Conservation (phyloP, 2,329 filamentous ascomycete genomes). For the Macrophomina pseudophaseolina region DNA sequence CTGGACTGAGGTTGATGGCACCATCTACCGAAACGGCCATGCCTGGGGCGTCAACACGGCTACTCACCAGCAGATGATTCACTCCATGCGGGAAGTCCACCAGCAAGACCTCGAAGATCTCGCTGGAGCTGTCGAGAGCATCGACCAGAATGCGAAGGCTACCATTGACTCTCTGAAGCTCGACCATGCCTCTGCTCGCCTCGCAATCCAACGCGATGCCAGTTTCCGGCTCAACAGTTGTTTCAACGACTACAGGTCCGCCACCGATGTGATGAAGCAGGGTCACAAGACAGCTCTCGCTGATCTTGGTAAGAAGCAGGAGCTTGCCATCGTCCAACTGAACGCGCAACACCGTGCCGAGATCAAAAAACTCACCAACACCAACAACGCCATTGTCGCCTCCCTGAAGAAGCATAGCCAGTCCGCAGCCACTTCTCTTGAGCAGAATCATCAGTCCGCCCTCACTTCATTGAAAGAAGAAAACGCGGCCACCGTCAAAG, state of each 20-base stretch:
- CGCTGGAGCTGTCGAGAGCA: not conserved
- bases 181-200: not conserved
- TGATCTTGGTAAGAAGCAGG: too few species aligned
- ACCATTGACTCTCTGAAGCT: not conserved
- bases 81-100: not conserved
- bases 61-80: not conserved
- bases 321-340: too few species aligned
- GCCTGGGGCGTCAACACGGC: not conserved
- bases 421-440: too few species aligned
- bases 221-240: not conserved
- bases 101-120: not conserved
- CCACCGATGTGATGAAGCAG: not conserved
- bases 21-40: slow-evolving; percentile 1
- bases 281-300: too few species aligned
- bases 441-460: not conserved
- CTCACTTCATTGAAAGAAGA: not conserved
- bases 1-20: not conserved
- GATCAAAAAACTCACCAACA: not conserved
- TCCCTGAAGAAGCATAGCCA: not conserved
- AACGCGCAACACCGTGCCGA: not conserved
- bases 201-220: not conserved
- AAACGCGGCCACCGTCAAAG: not conserved
- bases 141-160: not conserved
- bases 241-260: not conserved
- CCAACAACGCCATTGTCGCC: not conserved